Base-by-base conservation (phyloP, 225 moss, liverwort and hornwort species). In the Bryoerythrophyllum caledonicum region DNA sequence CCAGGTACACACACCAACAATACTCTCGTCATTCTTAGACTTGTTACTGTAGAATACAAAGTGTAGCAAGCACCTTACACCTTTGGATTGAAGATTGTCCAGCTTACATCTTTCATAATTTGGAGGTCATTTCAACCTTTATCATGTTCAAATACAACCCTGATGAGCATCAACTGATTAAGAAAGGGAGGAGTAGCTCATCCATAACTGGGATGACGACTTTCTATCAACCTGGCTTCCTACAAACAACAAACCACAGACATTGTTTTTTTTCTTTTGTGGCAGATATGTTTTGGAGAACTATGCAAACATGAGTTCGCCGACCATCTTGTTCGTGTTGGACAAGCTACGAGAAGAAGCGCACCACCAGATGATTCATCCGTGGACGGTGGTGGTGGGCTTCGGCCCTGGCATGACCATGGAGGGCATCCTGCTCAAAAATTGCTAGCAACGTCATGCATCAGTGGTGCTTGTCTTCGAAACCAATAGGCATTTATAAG, bases 281-380 rank as follows among this genome's bases (percentile, higher is more conserved):
- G 53, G 67, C 75, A 82, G 82, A 44, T 61, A 78, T 44, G 4
- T 88, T 61, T 72, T 80, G 80, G 80, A 86, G 51, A 81, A 83
- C 13, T 79, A 83, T 67, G 88, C 83, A 70, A 86, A 86, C 38
- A 88, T 86, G 83, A 83, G 85, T 35, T 85, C 85, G 10, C 85
- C 85, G 52, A 88, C 88, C 19, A 83, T 88, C 55, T 40, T 88
- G 26, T 86, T 86, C n/a, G 80, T 88, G 23, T 69, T 88, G 12
- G 71, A 88, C 53, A 83, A 86, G 60, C 3, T 80, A 0, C 32
- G 78, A 57, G 51, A 85, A 4, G 80, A 81, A 34, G 28, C 70
- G 41, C 40, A 30, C 14, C 48, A 28, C 16, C 49, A 49, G 48
- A 49, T 43, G 8, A 76, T 85, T 11, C 53, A 78, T 48, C 73